Evolutionary conservation across 2,329 filamentous ascomycete species (phyloP).

Genomic region (Xylaria sp.): DNA sequence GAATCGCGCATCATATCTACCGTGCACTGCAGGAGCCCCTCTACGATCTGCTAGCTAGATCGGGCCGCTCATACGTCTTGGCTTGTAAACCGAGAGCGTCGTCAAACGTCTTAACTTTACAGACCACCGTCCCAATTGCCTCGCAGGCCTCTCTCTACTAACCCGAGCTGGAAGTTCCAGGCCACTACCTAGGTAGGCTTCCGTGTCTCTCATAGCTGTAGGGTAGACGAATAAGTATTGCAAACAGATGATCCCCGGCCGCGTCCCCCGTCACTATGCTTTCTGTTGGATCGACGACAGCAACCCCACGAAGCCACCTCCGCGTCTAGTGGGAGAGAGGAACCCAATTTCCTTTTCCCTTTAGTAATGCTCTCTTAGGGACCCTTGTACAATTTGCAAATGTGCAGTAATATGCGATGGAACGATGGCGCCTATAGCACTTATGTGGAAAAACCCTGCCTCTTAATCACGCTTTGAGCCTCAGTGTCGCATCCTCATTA

Average conservation of each 20-base stretch:
- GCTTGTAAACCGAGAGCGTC: background rate
- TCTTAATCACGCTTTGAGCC: conserved; percentile 22
- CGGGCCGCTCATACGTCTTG: conserved; percentile 8
- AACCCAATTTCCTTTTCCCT: conserved; percentile 10
- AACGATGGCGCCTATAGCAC: conserved; percentile 3
- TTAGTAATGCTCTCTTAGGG: conserved; percentile 10
- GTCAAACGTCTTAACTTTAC: background rate
- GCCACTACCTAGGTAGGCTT: background rate
- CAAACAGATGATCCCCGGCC: background rate
- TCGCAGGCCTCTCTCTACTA: conserved; percentile 2
- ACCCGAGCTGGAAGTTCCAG: background rate
- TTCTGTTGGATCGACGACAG: conserved; percentile 8
- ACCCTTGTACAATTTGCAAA: background rate
- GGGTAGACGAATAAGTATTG: background rate
- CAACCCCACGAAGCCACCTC: conserved; percentile 1
- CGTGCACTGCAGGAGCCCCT: conserved; percentile 19
- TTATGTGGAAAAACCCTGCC: conserved; percentile 5
- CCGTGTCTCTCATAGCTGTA: background rate
- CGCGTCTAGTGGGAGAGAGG: background rate
- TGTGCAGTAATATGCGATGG: background rate
- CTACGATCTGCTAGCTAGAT: conserved; percentile 20
- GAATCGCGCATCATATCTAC: conserved; percentile 11
- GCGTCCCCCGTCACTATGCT: background rate
- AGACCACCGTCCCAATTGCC: background rate
- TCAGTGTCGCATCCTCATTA: conserved; percentile 24